Conservation (phyloP, 257 asterid species). For the Leonotis leonurus region DNA sequence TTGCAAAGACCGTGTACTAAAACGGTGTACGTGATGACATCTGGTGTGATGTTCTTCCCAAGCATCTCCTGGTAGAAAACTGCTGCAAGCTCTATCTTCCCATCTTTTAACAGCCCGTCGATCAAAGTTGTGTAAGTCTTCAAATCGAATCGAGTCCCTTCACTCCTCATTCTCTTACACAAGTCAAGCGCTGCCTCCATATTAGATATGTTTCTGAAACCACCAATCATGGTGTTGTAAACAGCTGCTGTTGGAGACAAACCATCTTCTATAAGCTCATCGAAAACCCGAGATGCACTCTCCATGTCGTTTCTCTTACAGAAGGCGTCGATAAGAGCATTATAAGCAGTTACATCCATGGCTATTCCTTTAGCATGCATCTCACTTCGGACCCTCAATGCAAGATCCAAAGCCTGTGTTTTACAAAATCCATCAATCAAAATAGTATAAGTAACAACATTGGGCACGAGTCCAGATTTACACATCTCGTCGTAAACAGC, state of each 20-base stretch:
- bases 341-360: conserved; percentile 59
- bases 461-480: conserved; percentile 36
- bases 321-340: conserved; percentile 59
- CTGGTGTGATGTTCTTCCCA: conserved; percentile 52
- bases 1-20: conserved; percentile 68
- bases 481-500: conserved; percentile 56
- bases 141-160: conserved; percentile 55
- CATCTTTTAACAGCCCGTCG: conserved; percentile 59
- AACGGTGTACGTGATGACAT: conserved; percentile 52
- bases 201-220: conserved; percentile 52
- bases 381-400: conserved; percentile 44
- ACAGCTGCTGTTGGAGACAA: conserved; percentile 51
- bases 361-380: conserved; percentile 54
- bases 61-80: conserved; percentile 69
- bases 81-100: conserved; percentile 44
- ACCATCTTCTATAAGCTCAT: conserved; percentile 58
- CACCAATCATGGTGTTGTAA: conserved; percentile 73
- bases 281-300: conserved; percentile 52
- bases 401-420: conserved; percentile 36
- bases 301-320: conserved; percentile 72
- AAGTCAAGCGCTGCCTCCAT: conserved; percentile 51
- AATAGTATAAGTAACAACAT: conserved; percentile 61
- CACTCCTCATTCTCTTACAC: conserved; percentile 44
- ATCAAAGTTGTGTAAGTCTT: conserved; percentile 76
- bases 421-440: conserved; percentile 68